These are phyloP conservation scores for Stentor coeruleus DNA, from an alignment of 73 alveolate species.

Conservation along the genomic window DNA sequence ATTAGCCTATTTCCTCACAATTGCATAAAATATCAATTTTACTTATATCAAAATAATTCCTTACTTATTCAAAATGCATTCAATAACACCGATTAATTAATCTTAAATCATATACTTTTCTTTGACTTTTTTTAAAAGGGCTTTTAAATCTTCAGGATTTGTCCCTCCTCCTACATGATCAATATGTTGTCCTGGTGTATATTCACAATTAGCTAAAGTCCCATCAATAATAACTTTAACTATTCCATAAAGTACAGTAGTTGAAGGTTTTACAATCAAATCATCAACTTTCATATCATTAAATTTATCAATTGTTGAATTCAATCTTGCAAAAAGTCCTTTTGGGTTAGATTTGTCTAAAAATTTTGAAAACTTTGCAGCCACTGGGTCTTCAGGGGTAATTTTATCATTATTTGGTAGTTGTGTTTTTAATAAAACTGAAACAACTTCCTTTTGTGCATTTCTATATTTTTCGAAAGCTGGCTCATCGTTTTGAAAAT, in stretches of 20 bases:
- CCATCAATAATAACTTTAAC: constrained; percentile 22
- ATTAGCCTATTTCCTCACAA: too few relatives aligned
- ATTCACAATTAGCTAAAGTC: constrained; percentile 20
- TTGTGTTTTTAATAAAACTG: neutral
- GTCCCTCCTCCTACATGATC: constrained; percentile 28
- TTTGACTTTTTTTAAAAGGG: neutral
- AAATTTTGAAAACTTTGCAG: neutral
- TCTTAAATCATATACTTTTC: neutral
- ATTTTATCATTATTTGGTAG: neutral
- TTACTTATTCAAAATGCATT: too few relatives aligned
- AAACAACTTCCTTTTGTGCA: constrained; percentile 7
- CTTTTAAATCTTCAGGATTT: constrained; percentile 17
- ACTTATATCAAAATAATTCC: too few relatives aligned
- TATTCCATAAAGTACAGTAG: neutral
- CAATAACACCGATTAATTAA: neutral
- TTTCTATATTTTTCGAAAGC: neutral
- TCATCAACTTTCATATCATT: neutral
- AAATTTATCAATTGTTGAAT: neutral
- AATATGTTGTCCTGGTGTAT: neutral
- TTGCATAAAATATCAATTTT: too few relatives aligned
- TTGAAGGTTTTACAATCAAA: neutral
- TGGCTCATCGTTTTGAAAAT: neutral
- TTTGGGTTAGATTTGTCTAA: neutral
- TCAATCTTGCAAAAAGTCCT: neutral
- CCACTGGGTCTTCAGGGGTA: neutral